These are phyloP conservation scores for Nigrospora oryzae DNA, from an alignment of 2,329 filamentous ascomycete genomes.

Conservation along the genomic window DNA sequence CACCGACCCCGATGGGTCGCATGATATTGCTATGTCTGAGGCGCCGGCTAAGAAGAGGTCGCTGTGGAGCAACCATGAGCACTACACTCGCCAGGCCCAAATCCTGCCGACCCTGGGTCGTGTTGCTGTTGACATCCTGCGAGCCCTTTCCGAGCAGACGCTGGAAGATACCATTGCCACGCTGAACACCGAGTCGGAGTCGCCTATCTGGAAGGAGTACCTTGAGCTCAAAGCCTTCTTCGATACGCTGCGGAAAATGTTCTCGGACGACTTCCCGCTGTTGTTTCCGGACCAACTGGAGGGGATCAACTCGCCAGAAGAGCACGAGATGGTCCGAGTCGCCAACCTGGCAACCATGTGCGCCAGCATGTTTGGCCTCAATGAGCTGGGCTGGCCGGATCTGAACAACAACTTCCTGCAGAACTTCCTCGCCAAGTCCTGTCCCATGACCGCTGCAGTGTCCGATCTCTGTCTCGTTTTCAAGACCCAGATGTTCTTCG, in stretches of 20 bases:
- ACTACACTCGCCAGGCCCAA: slow-evolving; percentile 22
- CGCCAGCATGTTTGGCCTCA: slow-evolving; percentile 21
- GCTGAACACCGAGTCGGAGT: slow-evolving; percentile 15
- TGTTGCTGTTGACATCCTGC: slow-evolving; percentile 22
- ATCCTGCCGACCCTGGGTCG: slow-evolving; percentile 21
- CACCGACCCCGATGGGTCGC: neutral
- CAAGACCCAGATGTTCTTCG: slow-evolving; percentile 23
- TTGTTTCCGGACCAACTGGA: slow-evolving; percentile 16
- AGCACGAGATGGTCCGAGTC: slow-evolving; percentile 19
- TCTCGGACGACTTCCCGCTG: slow-evolving; percentile 14
- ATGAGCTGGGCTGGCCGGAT: slow-evolving; percentile 21
- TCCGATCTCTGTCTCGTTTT: slow-evolving; percentile 21
- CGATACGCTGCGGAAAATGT: slow-evolving; percentile 15
- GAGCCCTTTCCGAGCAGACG: slow-evolving; percentile 21
- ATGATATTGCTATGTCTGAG: neutral
- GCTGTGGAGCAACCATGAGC: slow-evolving; percentile 21
- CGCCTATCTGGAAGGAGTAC: slow-evolving; percentile 20
- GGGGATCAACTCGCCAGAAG: slow-evolving; percentile 11
- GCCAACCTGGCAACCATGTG: slow-evolving; percentile 22
- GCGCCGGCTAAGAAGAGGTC: slow-evolving; percentile 8
- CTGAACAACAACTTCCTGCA: slow-evolving; percentile 20
- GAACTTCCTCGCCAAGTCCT: slow-evolving; percentile 18
- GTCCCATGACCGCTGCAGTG: slow-evolving; percentile 16
- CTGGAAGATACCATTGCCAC: slow-evolving; percentile 23
- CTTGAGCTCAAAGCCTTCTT: slow-evolving; percentile 16